phyloP scores from a whole-genome alignment of 1,284 basidiomycete genomes.

The Golubevia sp. region DNA sequence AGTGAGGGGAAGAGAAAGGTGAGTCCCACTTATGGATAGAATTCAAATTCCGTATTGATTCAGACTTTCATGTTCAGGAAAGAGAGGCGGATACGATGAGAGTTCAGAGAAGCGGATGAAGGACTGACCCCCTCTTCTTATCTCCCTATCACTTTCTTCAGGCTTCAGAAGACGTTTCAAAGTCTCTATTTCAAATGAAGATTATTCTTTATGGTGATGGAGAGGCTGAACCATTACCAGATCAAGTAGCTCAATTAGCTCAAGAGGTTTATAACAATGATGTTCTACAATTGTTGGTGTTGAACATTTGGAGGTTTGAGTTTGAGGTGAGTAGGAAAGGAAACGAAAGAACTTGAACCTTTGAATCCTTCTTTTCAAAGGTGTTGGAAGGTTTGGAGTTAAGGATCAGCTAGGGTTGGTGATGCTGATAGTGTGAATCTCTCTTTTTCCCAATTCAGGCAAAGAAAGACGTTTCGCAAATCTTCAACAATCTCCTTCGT shows the following conservation, averaged over 20 bases:
- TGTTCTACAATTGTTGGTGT: conserved; percentile 79
- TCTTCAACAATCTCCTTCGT: conserved; percentile 93
- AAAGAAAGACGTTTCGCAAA: conserved; percentile 90
- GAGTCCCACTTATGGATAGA: too few species aligned
- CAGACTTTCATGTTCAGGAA: background rate
- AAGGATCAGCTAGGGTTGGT: too few species aligned
- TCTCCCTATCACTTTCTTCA: conserved; percentile 57
- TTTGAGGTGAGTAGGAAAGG: conserved; percentile 75
- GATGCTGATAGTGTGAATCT: background rate
- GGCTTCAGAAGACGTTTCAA: conserved; percentile 86
- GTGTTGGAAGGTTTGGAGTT: too few species aligned
- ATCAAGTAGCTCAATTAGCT: conserved; percentile 72
- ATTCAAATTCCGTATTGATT: too few species aligned
- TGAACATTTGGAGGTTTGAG: conserved; percentile 82
- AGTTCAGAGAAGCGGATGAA: too few species aligned
- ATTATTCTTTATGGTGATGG: conserved; percentile 82
- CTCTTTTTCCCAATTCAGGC: conserved; percentile 61
- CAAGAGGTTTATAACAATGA: conserved; percentile 94
- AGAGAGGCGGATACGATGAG: too few species aligned
- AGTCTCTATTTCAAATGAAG: conserved; percentile 86
- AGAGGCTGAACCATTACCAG: conserved; percentile 73
- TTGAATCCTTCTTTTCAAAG: too few species aligned
- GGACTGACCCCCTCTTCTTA: conserved; percentile 12
- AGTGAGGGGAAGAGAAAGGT: conserved; percentile 12
- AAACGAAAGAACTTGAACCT: too few species aligned